Conservation (phyloP, 2,329 filamentous ascomycete species). For the Xylaria sp. region DNA sequence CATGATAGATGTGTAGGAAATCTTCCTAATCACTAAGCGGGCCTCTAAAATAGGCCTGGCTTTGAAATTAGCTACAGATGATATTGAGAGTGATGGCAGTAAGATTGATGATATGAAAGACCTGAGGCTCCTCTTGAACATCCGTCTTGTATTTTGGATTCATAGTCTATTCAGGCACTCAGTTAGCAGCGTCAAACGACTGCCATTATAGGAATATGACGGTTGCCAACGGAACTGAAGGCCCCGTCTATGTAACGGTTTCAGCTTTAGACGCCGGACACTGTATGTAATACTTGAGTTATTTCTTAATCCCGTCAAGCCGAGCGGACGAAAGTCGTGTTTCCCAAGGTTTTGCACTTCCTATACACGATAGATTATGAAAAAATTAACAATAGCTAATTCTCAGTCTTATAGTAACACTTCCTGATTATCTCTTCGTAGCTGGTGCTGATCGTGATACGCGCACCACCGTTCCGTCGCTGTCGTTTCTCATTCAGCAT, state of each 20-base stretch:
- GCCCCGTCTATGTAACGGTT: constrained; percentile 46
- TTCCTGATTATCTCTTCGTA: constrained; percentile 59
- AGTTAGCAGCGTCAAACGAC: background rate
- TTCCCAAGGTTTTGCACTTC: too few species aligned
- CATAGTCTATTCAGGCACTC: background rate
- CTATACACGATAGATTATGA: background rate
- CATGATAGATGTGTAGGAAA: background rate
- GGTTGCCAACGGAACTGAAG: background rate
- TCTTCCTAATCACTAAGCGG: background rate
- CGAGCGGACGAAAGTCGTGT: too few species aligned
- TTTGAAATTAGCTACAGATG: background rate
- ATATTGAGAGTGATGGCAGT: background rate
- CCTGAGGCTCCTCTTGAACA: background rate
- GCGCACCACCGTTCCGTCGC: constrained; percentile 60
- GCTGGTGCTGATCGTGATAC: constrained; percentile 55
- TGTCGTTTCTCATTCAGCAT: constrained; percentile 64
- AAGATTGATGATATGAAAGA: too few species aligned
- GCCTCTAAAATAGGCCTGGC: background rate
- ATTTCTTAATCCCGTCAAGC: background rate
- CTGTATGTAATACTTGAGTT: constrained; percentile 21
- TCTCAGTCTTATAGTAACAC: constrained; percentile 49
- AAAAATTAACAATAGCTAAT: constrained; percentile 1
- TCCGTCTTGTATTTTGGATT: background rate
- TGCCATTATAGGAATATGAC: constrained; percentile 13
- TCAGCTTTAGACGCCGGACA: constrained; percentile 54